Evolutionary conservation across 2,329 filamentous ascomycete genomes (phyloP), one percentile per base, ranked within the genome.

Genomic region (Cladophialophora carrionii): DNA sequence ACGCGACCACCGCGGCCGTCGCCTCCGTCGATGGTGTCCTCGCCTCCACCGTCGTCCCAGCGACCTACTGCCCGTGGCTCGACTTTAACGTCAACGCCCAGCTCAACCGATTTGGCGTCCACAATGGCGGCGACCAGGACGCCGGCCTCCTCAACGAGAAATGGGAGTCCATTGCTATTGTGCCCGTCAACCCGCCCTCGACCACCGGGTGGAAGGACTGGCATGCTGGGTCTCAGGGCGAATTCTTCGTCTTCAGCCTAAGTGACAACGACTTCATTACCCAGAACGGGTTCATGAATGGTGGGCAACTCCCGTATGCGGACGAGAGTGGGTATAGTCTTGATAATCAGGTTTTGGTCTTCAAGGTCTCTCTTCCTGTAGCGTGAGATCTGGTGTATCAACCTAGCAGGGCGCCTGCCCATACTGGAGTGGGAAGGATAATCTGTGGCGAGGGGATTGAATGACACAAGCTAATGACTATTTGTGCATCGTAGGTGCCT

Each of bases 251-350:
- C 37, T 84, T 92, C 67, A 85, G 83, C 12, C 76, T 90, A 56
- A 89, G 84, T 63, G 89, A 91, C 71, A 90, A 92, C 72, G 89
- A 92, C 74, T 91, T 91, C 71, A 87, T 91, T 63, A 91, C 88
- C 0, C 88, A 91, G 74, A 80, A 91, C 74, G 83, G 84, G 0
- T 81, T 79, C 65, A 78, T 88, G 74, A 84, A 90, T 69, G 81
- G 79, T 65, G 88, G 88, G 4, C 77, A 80, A 62, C 80, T 84
- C 46, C 74, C 74, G 8, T 90, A 87, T 70, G 75, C 78, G 1
- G 88, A 90, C 71, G 77, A 73, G 4, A 84, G 82, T 31, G 87
- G 86, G 0, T 86, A 79, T 69, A 81, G 82, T 65, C 72, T 90
- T 43, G 82, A 88, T 66, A 88, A 81, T 63, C 88, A 90, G 76